Percentiles rank a stretch among this genome's conserved stretches.
phyloP scores from a whole-genome alignment of 73 alveolate genomes.

The Breviolum minutum region DNA sequence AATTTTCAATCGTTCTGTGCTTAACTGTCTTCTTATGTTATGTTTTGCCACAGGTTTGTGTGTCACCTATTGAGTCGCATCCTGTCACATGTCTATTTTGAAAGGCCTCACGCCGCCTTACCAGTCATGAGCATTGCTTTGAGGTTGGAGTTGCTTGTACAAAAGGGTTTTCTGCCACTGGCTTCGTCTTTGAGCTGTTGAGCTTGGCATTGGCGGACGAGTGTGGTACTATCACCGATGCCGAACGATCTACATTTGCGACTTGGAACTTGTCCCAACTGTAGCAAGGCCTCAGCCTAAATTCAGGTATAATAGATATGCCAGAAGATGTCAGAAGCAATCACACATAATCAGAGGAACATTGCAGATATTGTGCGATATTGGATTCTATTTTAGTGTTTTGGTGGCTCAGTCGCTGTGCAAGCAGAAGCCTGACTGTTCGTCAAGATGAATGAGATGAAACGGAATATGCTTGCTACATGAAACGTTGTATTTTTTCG shows the following conservation, averaged over 20 bases:
- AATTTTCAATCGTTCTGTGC: neutral
- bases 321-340: too few species aligned
- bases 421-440: too few species aligned
- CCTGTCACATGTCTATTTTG: too few species aligned
- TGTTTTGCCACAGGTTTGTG: neutral
- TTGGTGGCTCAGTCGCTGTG: too few species aligned
- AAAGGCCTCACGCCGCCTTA: too few species aligned
- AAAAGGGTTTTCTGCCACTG: conserved; percentile 71
- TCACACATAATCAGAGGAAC: too few species aligned
- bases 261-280: neutral
- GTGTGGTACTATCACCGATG: conserved; percentile 27
- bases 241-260: conserved; percentile 30
- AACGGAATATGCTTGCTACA: neutral
- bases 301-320: too few species aligned
- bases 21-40: neutral
- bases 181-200: conserved; percentile 69
- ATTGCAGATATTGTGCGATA: too few species aligned
- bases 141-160: conserved; percentile 88
- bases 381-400: too few species aligned
- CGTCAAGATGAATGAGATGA: too few species aligned
- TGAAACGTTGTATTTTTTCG: neutral
- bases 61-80: too few species aligned
- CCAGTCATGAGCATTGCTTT: neutral
- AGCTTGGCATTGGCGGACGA: conserved; percentile 75
- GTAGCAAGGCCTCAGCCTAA: neutral